Conservation (phyloP, 129 eudicot genomes). For the Tagetes patula region DNA sequence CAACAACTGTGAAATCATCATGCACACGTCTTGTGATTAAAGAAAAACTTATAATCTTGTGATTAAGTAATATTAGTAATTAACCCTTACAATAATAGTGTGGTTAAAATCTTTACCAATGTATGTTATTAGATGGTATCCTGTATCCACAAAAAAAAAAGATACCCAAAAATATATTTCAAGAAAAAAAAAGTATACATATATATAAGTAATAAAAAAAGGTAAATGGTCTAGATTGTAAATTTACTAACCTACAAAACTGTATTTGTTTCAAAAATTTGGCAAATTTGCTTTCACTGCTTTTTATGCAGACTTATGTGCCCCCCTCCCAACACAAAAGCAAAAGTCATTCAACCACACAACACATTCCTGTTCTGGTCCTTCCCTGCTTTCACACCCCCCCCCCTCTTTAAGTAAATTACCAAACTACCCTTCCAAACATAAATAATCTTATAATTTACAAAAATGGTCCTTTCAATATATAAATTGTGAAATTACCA, state of each 20-base stretch:
- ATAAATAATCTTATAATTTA: not conserved
- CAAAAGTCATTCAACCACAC: slow-evolving; percentile 56
- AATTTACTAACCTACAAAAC: slow-evolving; percentile 7
- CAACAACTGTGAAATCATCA: no score
- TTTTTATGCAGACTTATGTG: slow-evolving; percentile 55
- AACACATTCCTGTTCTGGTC: slow-evolving; percentile 38
- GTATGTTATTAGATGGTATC: no score
- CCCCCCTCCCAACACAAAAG: slow-evolving; percentile 49
- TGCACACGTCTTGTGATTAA: no score
- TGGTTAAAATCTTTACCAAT: no score
- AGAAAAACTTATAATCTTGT: no score
- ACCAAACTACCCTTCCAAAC: slow-evolving; percentile 30
- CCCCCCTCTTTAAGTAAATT: slow-evolving; percentile 7
- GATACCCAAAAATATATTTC: no score
- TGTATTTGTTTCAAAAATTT: slow-evolving; percentile 27
- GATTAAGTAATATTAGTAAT: no score
- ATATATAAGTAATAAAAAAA: not conserved
- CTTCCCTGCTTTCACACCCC: slow-evolving; percentile 30
- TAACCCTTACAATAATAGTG: no score
- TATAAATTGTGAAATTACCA: slow-evolving; percentile 33
- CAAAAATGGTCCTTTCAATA: not conserved
- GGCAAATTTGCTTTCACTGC: slow-evolving; percentile 63
- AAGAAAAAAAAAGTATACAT: no score
- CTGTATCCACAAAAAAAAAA: no score
- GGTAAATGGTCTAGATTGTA: slow-evolving; percentile 29